Base-by-base conservation (phyloP, 495 filamentous ascomycete genomes). In the Neurospora hispaniola region DNA sequence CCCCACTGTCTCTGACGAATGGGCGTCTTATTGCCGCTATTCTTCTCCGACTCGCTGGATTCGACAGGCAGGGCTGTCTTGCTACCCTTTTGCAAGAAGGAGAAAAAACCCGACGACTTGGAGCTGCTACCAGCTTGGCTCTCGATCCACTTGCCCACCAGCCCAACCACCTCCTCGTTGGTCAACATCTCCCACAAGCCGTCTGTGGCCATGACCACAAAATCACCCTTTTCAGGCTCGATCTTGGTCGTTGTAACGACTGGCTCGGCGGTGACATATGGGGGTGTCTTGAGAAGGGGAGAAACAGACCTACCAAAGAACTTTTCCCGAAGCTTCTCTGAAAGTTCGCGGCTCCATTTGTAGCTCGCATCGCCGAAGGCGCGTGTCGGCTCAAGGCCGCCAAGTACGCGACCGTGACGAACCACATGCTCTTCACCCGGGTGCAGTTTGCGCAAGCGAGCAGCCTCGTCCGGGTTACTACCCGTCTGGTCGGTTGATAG, bases 171-270 rank as follows among this genome's bases (percentile, higher is more conserved):
- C 83, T 99, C 96, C 79, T 99, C 96, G 78, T 98, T 99, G 70
- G 93, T 97, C 70, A 99, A 85, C 95, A 98, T 98, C 83, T 99
- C 96, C 96, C 96, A 99, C 14, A 99, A 86, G 3, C 96, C 96
- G 78, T 99, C 96, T 0, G 96, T 97, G 6, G 96, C 96, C 86
- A 99, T 90, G 70, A 99, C 94, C 6, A 99, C 84, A 76, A 99
- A 99, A 78, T 98, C 96, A 66, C 96, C 96, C 73, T 91, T 91
- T 54, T 91, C 88, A 12, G 96, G 96, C 75, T 97, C 89, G 71
- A 99, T 90, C 80, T 95, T 91, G 41, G 96, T 98, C n/a, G 93
- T 97, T 8, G 94, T 98, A 68, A 99, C 87, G 44, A 98, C 86
- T 11, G 96, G 96, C 82, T 99, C 96, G 5, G 96, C 96, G 7